Evolutionary conservation across 2,329 filamentous ascomycete species (phyloP).

Genomic region (Hysterium pulicare): DNA sequence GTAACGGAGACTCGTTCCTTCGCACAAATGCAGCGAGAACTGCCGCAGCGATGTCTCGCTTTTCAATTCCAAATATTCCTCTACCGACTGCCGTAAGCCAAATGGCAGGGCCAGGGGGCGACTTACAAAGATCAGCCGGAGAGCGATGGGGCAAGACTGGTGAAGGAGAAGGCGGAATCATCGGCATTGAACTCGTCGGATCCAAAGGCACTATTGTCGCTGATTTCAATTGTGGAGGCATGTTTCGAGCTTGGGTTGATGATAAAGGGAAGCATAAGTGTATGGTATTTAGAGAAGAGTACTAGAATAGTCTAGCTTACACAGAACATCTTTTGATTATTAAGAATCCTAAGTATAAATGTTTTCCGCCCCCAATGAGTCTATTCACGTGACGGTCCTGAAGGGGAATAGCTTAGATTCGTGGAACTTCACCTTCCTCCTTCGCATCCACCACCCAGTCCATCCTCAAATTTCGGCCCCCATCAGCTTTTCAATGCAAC

Average conservation of each 20-base stretch:
- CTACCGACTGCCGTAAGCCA: slow-evolving; percentile 59
- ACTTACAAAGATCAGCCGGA: slow-evolving; percentile 71
- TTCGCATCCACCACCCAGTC: no score
- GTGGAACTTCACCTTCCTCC: no score
- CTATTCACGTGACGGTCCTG: no score
- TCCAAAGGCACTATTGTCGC: slow-evolving; percentile 60
- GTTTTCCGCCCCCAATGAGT: no score
- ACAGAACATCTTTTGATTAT: no score
- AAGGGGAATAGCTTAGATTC: no score
- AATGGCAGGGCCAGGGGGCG: slow-evolving; percentile 67
- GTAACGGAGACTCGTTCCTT: slow-evolving; percentile 86
- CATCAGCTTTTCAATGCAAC: no score
- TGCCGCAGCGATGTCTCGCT: slow-evolving; percentile 69
- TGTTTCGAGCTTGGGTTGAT: slow-evolving; percentile 79
- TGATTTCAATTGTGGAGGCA: slow-evolving; percentile 82
- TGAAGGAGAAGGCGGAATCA: slow-evolving; percentile 82
- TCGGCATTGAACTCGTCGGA: slow-evolving; percentile 67
- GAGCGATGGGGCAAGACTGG: slow-evolving; percentile 69
- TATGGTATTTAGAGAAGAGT: slow-evolving; percentile 55
- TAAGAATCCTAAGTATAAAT: no score
- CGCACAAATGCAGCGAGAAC: slow-evolving; percentile 68
- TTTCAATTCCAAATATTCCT: slow-evolving; percentile 45
- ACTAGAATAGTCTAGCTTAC: no score
- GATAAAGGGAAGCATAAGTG: slow-evolving; percentile 56
- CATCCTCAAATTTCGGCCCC: no score